These are phyloP conservation scores for Candida insectalens DNA, from an alignment of 805 yeast genomes.

Conservation along the genomic window DNA sequence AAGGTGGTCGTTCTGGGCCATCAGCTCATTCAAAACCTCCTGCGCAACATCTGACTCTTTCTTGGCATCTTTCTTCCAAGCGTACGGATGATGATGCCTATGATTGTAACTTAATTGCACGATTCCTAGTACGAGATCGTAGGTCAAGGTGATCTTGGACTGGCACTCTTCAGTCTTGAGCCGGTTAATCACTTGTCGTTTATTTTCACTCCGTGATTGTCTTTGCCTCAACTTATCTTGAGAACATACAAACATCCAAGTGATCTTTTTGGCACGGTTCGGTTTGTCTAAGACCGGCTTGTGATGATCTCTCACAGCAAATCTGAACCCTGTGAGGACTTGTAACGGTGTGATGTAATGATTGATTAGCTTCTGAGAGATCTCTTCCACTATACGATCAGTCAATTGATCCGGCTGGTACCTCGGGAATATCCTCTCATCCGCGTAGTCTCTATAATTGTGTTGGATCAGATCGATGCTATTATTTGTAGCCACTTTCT, in stretches of 20 bases:
- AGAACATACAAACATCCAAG: slow-evolving; percentile 36
- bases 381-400: slow-evolving; percentile 22
- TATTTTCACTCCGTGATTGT: slow-evolving; percentile 29
- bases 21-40: slow-evolving; percentile 1
- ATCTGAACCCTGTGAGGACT: slow-evolving; percentile 30
- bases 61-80: slow-evolving; percentile 3
- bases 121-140: slow-evolving; percentile 28
- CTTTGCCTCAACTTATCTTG: slow-evolving; percentile 34
- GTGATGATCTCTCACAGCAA: slow-evolving; percentile 36
- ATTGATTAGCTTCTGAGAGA: slow-evolving; percentile 26
- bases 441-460: slow-evolving; percentile 24
- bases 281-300: slow-evolving; percentile 22
- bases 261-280: slow-evolving; percentile 28
- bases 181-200: slow-evolving; percentile 28
- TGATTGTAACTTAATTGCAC: slow-evolving; percentile 29
- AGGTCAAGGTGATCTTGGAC: slow-evolving; percentile 29
- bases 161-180: slow-evolving; percentile 32
- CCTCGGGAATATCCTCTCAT: slow-evolving; percentile 24
- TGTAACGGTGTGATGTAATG: slow-evolving; percentile 31
- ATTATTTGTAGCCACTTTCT: slow-evolving; percentile 25
- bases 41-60: background rate
- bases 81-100: slow-evolving; percentile 27
- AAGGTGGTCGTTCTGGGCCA: background rate
- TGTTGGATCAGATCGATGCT: slow-evolving; percentile 27
- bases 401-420: slow-evolving; percentile 23